Evolutionary conservation across 176 grass and related monocot species (phyloP), one percentile per base, ranked within the genome.

Genomic region (Tillandsia fasciculata): DNA sequence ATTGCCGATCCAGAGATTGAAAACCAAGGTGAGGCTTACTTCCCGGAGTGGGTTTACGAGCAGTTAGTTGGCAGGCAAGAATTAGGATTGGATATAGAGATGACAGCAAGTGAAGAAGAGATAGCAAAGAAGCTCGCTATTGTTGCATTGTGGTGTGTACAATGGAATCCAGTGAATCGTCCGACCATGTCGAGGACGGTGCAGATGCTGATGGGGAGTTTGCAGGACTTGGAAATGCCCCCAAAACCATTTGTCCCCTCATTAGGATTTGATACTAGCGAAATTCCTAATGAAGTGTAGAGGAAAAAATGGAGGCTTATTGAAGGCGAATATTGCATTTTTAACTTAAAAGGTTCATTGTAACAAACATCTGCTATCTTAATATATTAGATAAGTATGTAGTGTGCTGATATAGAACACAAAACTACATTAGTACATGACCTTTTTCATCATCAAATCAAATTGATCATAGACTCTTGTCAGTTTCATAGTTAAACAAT

Each of bases 121-220:
- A 78, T 8, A 10, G 26, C 79, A n/a, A 74, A 51, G 10, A 67
- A 82, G 29, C 47, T 85, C 11, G 53, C 77, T 9, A 74, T 82
- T 70, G 83, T 86, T 49, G 83, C 80, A 3, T 59, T 90, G 11
- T 83, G 87, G 85, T 92, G 89, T 3, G 85, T 92, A 70, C 85
- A 88, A 24, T 91, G 82, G 85, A 85, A 77, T 69, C 88, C 84
- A 0, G 70, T 53, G 15, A 71, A 82, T 2, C 18, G 89, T 0
- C 89, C 89, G 0, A 65, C 85, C 11, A 91, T 87, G 81, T 74
- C 80, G n/a, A 84, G 80, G 42, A 84, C 87, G 50, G 71, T 91
- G 14, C 78, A 91, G 49, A 91, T 91, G 88, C 9, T 91, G 17
- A 79, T 70, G 1, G 75, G 78, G 4, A 82, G 68, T 49, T 53